Percentiles rank a stretch among this genome's conserved stretches.
phyloP scores from a whole-genome alignment of 495 filamentous ascomycete genomes.

The Copromyces sp. region DNA sequence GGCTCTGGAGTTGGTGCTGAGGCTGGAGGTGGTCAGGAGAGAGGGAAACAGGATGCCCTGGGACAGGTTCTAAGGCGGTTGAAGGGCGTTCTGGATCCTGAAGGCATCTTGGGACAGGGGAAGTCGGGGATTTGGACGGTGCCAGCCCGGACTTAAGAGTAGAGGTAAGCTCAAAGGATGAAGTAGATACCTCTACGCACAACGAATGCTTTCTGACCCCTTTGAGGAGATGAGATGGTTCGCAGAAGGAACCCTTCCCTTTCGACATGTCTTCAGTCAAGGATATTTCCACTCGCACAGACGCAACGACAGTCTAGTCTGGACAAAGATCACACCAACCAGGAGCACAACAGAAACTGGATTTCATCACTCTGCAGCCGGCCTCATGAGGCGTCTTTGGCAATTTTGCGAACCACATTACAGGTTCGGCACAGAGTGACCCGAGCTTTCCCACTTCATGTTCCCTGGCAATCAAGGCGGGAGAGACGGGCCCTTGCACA shows the following conservation, averaged over 20 bases:
- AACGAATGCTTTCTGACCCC: neutral
- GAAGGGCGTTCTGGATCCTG: constrained; percentile 15
- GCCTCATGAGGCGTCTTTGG: neutral
- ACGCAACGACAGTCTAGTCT: neutral
- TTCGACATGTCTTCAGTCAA: neutral
- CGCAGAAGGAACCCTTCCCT: neutral
- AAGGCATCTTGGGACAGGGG: constrained; percentile 16
- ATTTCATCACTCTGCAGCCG: neutral
- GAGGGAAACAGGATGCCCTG: constrained; percentile 21
- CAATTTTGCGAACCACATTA: neutral
- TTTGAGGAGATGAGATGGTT: neutral
- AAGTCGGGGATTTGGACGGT: constrained; percentile 17
- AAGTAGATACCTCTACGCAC: neutral
- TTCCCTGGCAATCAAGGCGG: neutral
- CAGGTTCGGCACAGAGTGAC: neutral
- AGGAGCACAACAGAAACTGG: neutral
- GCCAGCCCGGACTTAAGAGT: neutral
- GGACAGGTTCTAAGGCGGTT: constrained; percentile 18
- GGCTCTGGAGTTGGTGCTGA: constrained; percentile 6
- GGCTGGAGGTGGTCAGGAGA: neutral
- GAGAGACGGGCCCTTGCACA: neutral
- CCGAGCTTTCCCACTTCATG: neutral
- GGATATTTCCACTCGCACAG: neutral
- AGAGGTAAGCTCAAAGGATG: neutral
- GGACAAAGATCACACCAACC: neutral